A percentile compares a stretch with the other conserved stretches of the same genome.
These are phyloP conservation scores for Colletotrichum sp. DNA, from an alignment of 2,329 filamentous ascomycete genomes.

Conservation along the genomic window DNA sequence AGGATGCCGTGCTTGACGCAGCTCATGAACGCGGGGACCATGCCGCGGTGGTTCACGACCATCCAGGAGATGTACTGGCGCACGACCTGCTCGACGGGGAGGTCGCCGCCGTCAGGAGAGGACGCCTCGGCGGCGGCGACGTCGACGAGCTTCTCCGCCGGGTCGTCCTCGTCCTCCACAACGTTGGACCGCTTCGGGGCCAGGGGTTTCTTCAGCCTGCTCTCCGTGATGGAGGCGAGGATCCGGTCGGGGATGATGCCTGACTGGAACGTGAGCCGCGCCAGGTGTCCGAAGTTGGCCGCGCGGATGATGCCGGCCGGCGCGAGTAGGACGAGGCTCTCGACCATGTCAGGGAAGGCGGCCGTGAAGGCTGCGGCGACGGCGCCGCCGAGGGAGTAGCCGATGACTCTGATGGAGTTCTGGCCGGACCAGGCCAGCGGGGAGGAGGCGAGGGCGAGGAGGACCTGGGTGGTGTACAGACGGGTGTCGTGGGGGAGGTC, in stretches of 20 bases:
- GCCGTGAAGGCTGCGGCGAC: constrained; percentile 77
- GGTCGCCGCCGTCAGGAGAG: constrained; percentile 29
- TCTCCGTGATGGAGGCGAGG: constrained; percentile 51
- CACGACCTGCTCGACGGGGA: constrained; percentile 49
- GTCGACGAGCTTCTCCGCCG: constrained; percentile 36
- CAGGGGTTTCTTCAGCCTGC: constrained; percentile 55
- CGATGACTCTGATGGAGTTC: constrained; percentile 68
- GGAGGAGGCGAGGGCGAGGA: constrained; percentile 74
- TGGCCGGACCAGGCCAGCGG: constrained; percentile 69
- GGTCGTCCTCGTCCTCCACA: constrained; percentile 22
- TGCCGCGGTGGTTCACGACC: constrained; percentile 59
- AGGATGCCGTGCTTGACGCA: constrained; percentile 60
- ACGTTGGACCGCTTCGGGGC: constrained; percentile 36
- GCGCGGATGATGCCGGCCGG: constrained; percentile 75
- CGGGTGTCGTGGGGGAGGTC: constrained; percentile 74
- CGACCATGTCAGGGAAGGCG: constrained; percentile 73
- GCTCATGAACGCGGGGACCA: constrained; percentile 65
- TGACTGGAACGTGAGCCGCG: constrained; percentile 58
- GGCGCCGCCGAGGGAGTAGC: constrained; percentile 84
- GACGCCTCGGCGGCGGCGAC: constrained; percentile 47
- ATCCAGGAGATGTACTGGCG: constrained; percentile 63
- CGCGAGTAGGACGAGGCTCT: constrained; percentile 76
- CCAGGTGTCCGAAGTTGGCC: constrained; percentile 54
- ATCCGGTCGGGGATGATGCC: constrained; percentile 59
- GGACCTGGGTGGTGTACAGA: constrained; percentile 75